Conservation (phyloP, 345 rosid genomes). For the Cardamine chenopodiifolia region DNA sequence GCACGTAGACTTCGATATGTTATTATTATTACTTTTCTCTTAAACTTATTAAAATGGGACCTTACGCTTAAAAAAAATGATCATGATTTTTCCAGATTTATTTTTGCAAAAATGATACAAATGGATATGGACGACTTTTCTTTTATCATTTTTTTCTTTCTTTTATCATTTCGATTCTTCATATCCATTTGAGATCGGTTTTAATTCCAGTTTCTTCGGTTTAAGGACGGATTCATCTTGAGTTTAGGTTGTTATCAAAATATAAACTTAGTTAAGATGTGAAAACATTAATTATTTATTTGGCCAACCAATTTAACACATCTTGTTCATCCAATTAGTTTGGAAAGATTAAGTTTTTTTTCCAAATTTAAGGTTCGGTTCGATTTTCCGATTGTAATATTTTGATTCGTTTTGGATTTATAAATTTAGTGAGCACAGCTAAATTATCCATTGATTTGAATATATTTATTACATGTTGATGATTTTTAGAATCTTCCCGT, state of each 20-base stretch:
- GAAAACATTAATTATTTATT: too few relatives aligned
- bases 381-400: background rate
- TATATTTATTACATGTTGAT: background rate
- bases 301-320: too few relatives aligned
- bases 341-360: background rate
- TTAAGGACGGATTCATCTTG: background rate
- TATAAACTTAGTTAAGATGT: background rate
- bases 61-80: conserved; percentile 12
- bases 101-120: too few relatives aligned
- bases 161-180: background rate
- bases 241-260: background rate
- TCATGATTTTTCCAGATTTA: conserved; percentile 14
- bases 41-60: conserved; percentile 3
- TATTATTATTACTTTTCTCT: background rate
- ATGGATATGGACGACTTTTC: too few relatives aligned
- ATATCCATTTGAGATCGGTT: background rate
- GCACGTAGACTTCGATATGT: conserved; percentile 18
- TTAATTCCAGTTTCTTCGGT: too few relatives aligned
- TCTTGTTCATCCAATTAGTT: too few relatives aligned
- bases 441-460: background rate
- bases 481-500: background rate
- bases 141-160: background rate
- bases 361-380: background rate
- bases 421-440: background rate
- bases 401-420: background rate